Evolutionary conservation across 2,329 filamentous ascomycete species (phyloP), one percentile per base, ranked within the genome.

Genomic region (Sporothrix brunneoviolacea): DNA sequence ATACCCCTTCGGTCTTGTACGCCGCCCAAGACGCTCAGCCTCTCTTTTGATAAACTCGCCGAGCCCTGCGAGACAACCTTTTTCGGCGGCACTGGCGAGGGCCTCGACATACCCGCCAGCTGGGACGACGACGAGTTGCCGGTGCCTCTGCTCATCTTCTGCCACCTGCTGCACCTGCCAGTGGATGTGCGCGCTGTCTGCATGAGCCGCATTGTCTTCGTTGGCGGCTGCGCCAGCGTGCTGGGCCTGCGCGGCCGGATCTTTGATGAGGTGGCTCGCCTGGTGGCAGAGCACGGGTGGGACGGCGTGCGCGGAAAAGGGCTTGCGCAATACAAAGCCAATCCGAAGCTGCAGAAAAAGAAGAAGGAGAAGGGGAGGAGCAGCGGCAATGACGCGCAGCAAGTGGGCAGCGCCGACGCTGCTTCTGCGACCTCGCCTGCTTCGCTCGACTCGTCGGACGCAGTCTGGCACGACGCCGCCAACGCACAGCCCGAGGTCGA

Each of bases 71-170:
- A 96, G 60, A 76, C 74, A 22, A 76, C 83, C 1, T 82, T 96
- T 50, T 88, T 97, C 57, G 84, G 74, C 61, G 48, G 40, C 30
- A 22, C 33, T 15, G 41, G 33, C 28, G 44, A 45, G 16, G 50
- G 33, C 58, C 76, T 60, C 60, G 62, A 68, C 69, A 54, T 69
- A 61, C 60, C 70, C 61, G 64, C 67, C 16, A 80, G 82, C 35
- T 82, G 90, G 55, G 93, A 98, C 61, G 91, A 97, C 60, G 77
- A 98, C 58, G 91, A 97, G 57, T 76, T 87, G 16, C 83, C 91
- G 0, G 61, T 97, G 1, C 88, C 87, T 46, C 64, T 83, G 12
- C 75, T 97, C 8, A 73, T 94, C 3, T 94, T 95, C 67, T 78
- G 80, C 48, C 78, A 83, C 33, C 76, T 98, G 2, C 73, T 94